Base-by-base conservation (phyloP, 139 green algal genomes). In the Ettlia oleoabundans region DNA sequence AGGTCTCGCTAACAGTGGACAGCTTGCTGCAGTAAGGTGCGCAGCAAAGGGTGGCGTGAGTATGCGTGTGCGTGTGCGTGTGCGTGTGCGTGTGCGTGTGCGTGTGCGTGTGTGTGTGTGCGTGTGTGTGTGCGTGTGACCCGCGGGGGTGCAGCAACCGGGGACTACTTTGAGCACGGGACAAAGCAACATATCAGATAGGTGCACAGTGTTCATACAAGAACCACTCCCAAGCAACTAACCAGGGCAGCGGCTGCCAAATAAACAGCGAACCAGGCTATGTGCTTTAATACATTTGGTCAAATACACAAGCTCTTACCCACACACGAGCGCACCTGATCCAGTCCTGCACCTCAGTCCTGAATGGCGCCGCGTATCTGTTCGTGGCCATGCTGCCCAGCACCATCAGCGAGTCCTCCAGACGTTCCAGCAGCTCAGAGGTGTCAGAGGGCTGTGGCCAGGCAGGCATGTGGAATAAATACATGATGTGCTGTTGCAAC, bases 351-450 rank as follows among this genome's bases (percentile, higher is more conserved):
- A 98, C 91, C 73, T 96, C 91, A 10, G 95, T 86, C 5, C 91
- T 84, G 90, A 98, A 98, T 35, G 95, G 95, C 37, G 89, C 84
- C 9, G 85, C 90, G 91, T 96, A 98, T 53, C 95, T 86, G 92
- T 98, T 99, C 82, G 94, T 95, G 15, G 93, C 90, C 96, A 99
- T 97, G 87, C 86, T 92, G 63, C 91, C 92, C 21, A 99, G 90
- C n/a, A 89, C 89, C 95, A 99, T 98, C 87, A 98, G 94, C 52
- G 88, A 91, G 82, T 99, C 96, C 89, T 99, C 96, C 74, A 98
- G 91, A 84, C 95, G 95, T 89, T 98, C 96, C 72, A 98, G 91
- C 40, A 99, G 90, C 87, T 98, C 96, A 9, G 91, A 91, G 9
- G 94, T 98, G 76, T 98, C 95, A 19, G 88, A 78, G 28, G 88